These are phyloP conservation scores for Ceratocystis cubensis DNA, from an alignment of 2,329 filamentous ascomycete genomes.

Conservation along the genomic window DNA sequence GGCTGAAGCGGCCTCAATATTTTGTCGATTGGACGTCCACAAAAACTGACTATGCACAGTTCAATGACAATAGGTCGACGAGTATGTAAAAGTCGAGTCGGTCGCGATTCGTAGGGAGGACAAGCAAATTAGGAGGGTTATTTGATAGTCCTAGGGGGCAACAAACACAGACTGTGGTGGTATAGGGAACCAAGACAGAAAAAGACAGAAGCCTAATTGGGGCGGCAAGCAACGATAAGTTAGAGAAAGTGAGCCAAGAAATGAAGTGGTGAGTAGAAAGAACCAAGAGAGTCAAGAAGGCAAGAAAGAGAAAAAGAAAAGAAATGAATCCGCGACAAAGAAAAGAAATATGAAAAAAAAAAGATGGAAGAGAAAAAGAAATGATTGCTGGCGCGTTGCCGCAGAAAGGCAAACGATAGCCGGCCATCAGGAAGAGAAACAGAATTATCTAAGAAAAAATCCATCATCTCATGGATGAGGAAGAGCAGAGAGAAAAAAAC, in stretches of 20 bases:
- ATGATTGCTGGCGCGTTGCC: neutral
- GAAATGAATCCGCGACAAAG: constrained; percentile 10
- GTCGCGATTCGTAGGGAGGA: neutral
- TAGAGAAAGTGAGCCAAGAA: constrained; percentile 40
- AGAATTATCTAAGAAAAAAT: constrained; percentile 3
- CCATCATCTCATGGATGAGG: constrained; percentile 12
- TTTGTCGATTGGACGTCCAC: neutral
- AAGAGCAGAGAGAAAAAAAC: constrained; percentile 12
- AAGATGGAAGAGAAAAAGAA: constrained; percentile 20
- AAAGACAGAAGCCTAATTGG: constrained; percentile 34
- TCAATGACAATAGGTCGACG: neutral
- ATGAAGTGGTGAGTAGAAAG: constrained; percentile 23
- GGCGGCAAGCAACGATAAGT: constrained; percentile 31
- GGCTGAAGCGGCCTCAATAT: constrained; percentile 19
- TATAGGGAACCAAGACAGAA: constrained; percentile 22
- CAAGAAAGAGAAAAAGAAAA: constrained; percentile 7
- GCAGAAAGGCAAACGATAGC: neutral
- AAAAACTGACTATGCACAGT: neutral
- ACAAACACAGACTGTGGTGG: constrained; percentile 23
- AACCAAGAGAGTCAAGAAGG: constrained; percentile 19
- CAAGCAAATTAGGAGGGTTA: constrained; percentile 18
- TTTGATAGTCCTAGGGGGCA: constrained; percentile 25
- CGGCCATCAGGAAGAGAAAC: constrained; percentile 14
- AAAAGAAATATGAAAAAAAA: constrained; percentile 20
- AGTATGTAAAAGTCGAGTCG: neutral